phyloP scores from a whole-genome alignment of 148 eudicot genomes.

The Chenopodium quinoa region DNA sequence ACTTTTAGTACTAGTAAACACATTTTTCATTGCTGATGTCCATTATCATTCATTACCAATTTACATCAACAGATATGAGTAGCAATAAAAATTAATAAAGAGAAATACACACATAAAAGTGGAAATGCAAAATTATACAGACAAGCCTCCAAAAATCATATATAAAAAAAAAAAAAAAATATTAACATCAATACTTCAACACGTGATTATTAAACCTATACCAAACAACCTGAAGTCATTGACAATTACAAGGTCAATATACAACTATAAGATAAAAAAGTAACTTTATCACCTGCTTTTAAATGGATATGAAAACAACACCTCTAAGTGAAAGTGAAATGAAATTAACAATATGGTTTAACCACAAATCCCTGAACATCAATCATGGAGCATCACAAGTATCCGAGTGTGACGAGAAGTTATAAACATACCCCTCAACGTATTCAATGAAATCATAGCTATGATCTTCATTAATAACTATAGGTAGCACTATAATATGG shows the following conservation, averaged over 20 bases:
- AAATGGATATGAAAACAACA: not conserved
- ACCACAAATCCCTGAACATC: not conserved
- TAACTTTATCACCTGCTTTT: not conserved
- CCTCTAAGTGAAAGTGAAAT: not conserved
- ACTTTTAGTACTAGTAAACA: not conserved
- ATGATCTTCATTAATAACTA: not conserved
- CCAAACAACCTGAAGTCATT: not conserved
- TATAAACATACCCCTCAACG: constrained; percentile 6
- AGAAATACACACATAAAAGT: not conserved
- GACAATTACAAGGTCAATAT: not conserved
- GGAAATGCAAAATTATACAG: not conserved
- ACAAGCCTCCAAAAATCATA: not conserved
- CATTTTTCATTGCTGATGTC: not conserved
- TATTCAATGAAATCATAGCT: not conserved
- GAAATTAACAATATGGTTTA: not conserved
- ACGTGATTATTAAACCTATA: not conserved
- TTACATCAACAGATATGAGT: not conserved
- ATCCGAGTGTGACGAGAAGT: not conserved
- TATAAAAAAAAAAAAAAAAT: too few species aligned
- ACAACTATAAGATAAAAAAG: not conserved
- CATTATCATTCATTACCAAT: not conserved
- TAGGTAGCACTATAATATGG: not conserved
- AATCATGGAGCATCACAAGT: constrained; percentile 17
- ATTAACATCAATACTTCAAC: too few species aligned
- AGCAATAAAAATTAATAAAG: not conserved